These are phyloP conservation scores for Bromus sterilis DNA, from an alignment of 176 grass and related monocot species.

Conservation along the genomic window DNA sequence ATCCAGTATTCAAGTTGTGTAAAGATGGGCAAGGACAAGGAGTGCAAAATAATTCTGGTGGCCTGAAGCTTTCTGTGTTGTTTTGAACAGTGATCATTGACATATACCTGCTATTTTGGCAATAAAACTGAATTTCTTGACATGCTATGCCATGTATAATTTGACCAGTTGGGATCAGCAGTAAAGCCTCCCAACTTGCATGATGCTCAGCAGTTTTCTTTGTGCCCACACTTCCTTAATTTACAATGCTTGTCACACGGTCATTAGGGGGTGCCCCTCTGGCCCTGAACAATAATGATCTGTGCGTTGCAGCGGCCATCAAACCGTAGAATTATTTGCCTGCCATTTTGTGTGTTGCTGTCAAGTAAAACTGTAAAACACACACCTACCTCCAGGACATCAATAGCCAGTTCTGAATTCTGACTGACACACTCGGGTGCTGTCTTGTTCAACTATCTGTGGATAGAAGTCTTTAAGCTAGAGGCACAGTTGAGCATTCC, in stretches of 20 bases:
- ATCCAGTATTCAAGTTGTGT: background rate
- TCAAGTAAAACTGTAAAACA: background rate
- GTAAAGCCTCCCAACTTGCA: background rate
- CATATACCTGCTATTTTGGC: background rate
- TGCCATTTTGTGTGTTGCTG: background rate
- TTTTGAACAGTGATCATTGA: background rate
- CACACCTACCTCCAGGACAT: background rate
- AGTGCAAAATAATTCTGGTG: background rate
- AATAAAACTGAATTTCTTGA: background rate
- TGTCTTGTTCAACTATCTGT: slow-evolving; percentile 18
- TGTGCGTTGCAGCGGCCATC: background rate
- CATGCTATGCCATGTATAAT: slow-evolving; percentile 8
- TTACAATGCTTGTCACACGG: background rate
- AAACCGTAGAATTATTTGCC: background rate
- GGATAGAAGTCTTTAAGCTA: background rate
- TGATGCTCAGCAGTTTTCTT: background rate
- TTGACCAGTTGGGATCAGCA: background rate
- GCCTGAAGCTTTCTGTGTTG: background rate
- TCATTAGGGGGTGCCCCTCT: background rate
- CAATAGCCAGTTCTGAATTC: slow-evolving; percentile 3
- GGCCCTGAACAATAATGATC: background rate
- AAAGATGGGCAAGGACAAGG: background rate
- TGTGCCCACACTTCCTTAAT: background rate
- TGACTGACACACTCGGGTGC: background rate
- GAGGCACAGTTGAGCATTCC: background rate